These are phyloP conservation scores for Erodium moschatum DNA, from an alignment of 441 rosid species.

Conservation along the genomic window DNA sequence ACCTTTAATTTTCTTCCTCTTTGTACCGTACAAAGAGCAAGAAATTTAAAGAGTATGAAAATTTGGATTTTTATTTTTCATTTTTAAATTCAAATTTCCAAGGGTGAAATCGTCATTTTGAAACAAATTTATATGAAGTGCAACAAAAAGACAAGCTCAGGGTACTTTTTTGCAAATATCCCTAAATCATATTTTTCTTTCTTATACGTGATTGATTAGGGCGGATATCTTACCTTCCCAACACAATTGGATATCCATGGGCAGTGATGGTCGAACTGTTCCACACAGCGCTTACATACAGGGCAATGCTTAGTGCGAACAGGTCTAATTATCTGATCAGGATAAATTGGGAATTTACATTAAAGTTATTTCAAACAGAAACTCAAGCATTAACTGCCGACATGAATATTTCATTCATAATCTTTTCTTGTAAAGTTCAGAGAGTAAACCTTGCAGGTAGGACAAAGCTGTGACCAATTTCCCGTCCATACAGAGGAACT, in stretches of 20 bases:
- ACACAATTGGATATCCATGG: constrained; percentile 99
- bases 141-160: too few species aligned
- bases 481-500: constrained; percentile 64
- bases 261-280: constrained; percentile 96
- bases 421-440: constrained; percentile 2
- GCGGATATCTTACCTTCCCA: constrained; percentile 59
- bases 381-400: constrained; percentile 1
- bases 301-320: constrained; percentile 92
- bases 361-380: constrained; percentile 11
- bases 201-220: background rate
- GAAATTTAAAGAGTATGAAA: too few species aligned
- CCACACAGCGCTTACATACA: constrained; percentile 70
- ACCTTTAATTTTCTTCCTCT: too few species aligned
- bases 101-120: too few species aligned
- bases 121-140: too few species aligned
- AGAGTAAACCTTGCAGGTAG: constrained; percentile 83
- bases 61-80: too few species aligned
- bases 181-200: background rate
- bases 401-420: background rate
- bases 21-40: too few species aligned
- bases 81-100: too few species aligned
- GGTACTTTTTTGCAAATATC: background rate
- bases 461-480: constrained; percentile 97
- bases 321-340: constrained; percentile 75
- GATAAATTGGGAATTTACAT: constrained; percentile 8